Evolutionary conservation across 2,329 filamentous ascomycete genomes (phyloP).

Genomic region (Thielaviopsis populi): DNA sequence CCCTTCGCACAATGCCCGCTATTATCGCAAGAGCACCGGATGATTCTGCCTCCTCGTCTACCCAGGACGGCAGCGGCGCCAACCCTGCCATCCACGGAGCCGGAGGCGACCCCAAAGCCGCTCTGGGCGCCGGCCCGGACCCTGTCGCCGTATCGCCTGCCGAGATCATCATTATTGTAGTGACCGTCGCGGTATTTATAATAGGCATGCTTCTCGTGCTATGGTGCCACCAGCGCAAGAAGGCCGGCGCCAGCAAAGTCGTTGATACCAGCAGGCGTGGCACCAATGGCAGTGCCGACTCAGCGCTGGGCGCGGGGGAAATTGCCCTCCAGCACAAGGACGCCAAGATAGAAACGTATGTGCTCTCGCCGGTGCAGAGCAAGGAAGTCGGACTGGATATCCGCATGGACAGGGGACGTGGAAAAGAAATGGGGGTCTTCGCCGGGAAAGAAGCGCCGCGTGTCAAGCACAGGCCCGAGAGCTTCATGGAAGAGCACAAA

Average conservation of each 20-base stretch:
- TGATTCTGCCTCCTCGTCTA: neutral
- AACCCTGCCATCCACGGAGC: constrained; percentile 15
- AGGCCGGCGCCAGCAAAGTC: neutral
- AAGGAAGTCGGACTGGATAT: constrained; percentile 9
- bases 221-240: constrained; percentile 15
- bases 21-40: neutral
- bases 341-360: neutral
- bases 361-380: constrained; percentile 4
- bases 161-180: constrained; percentile 16
- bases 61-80: constrained; percentile 14
- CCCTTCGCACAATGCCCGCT: neutral
- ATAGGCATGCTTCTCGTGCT: constrained; percentile 14
- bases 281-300: neutral
- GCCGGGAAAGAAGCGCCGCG: neutral
- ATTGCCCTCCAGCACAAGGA: constrained; percentile 5
- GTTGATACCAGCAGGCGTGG: neutral
- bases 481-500: constrained; percentile 12
- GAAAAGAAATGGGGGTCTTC: neutral
- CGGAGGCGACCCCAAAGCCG: constrained; percentile 15
- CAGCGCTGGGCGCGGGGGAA: neutral
- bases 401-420: neutral
- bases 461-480: neutral
- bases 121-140: constrained; percentile 13
- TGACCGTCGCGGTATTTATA: constrained; percentile 13
- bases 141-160: constrained; percentile 12